phyloP scores from a whole-genome alignment of 169 alveolate genomes.

The Theileria equi region DNA sequence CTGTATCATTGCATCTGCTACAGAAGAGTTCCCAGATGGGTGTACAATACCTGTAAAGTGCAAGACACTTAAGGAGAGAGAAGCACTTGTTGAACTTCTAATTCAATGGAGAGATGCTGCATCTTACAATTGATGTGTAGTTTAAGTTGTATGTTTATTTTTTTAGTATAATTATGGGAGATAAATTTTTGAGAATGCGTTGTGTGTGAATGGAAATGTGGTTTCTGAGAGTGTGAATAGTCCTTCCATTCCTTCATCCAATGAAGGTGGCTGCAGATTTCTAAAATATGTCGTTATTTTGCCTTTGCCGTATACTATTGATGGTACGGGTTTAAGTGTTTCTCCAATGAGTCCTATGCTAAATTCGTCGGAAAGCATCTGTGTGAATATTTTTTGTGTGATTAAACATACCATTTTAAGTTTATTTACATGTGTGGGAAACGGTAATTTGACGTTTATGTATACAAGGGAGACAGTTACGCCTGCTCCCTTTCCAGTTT shows the following conservation, averaged over 20 bases:
- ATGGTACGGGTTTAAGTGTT: no score
- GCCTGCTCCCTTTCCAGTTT: neutral
- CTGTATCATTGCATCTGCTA: conserved; percentile 84
- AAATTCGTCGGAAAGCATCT: no score
- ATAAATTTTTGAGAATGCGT: conserved; percentile 5
- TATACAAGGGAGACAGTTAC: conserved; percentile 24
- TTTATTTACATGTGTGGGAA: conserved; percentile 31
- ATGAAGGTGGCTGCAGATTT: conserved; percentile 16
- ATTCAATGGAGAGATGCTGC: conserved; percentile 92
- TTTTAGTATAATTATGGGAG: conserved; percentile 25
- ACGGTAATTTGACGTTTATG: conserved; percentile 36
- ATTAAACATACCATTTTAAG: conserved; percentile 21
- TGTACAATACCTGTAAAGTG: conserved; percentile 82
- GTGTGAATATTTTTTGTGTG: no score
- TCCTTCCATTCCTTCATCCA: conserved; percentile 29
- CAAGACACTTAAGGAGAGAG: conserved; percentile 85
- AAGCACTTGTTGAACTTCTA: conserved; percentile 79
- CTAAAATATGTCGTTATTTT: conserved; percentile 9
- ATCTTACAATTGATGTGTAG: conserved; percentile 77
- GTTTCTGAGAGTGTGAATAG: conserved; percentile 27
- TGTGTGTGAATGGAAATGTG: conserved; percentile 47
- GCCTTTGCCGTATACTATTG: no score
- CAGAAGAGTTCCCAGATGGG: conserved; percentile 89
- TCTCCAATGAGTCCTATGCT: no score
- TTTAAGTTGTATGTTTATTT: neutral